Base-by-base conservation (phyloP, 768 basidiomycete species). In the Hemileccinum rubropunctum region DNA sequence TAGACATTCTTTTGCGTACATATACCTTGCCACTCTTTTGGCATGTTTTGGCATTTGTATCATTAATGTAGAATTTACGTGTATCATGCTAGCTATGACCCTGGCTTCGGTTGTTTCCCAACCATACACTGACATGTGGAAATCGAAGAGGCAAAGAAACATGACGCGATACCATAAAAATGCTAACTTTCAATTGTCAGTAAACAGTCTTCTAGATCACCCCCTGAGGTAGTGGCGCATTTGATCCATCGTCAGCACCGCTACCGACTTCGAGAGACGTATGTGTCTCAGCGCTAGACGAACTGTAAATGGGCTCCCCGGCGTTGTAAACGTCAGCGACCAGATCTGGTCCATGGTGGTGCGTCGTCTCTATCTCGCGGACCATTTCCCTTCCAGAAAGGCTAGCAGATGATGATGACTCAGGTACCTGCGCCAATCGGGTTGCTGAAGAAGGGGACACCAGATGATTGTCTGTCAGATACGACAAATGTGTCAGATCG, bases 381-480 rank as follows among this genome's bases (percentile, higher is more conserved):
- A 34, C 26, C 13, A 39, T n/a, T 9, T 47, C 48, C 18, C 45
- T 32, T 21, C 26, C 56, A 13, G 37, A 28, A 41, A 43, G 38
- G n/a, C 35, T 46, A 26, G 6, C n/a, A 27, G 53, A 30, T 15
- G 47, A 30, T 15, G 47, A 15, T 14, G 28, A 30, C 28, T 37
- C 51, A 15, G 50, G 38, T 27, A 36, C 35, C 18, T 51, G 57
- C 23, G 35, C 44, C 20, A 23, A 38, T 26, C 47, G 47, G 4
- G 23, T 13, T 15, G 40, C 18, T 27, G 49, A 28, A 37, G 49
- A 28, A 37, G 35, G 40, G 11, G 58, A 53, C 15, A 71, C 58
- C 57, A 75, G 55, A 48, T 76, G 75, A 55, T 76, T 77, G 54
- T 70, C 75, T 76, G 43, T 54, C 45, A 58, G 46, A 30, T 23